Conservation (phyloP, 2,329 filamentous ascomycete species). For the Diplodia scrobiculata region DNA sequence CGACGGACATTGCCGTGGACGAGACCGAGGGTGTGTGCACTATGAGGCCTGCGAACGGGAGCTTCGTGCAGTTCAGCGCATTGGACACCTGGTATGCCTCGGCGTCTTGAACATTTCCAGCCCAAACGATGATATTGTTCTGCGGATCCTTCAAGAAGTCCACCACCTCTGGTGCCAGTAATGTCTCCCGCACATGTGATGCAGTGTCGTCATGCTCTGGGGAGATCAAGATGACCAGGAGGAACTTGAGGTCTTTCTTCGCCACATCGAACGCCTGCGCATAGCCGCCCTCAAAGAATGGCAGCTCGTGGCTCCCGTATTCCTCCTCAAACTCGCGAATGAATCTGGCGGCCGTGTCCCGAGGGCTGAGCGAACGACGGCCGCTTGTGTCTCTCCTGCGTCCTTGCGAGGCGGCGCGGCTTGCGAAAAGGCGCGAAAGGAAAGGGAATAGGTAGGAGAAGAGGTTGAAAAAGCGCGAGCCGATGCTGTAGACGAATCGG, state of each 20-base stretch:
- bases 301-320: slow-evolving; percentile 71
- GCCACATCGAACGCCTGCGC: slow-evolving; percentile 87
- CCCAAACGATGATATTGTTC: slow-evolving; percentile 87
- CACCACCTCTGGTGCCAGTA: slow-evolving; percentile 73
- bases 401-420: slow-evolving; percentile 49
- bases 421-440: slow-evolving; percentile 65
- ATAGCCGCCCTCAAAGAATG: slow-evolving; percentile 85
- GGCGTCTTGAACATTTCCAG: slow-evolving; percentile 86
- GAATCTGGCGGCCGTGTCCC: slow-evolving; percentile 85
- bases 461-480: slow-evolving; percentile 69
- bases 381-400: slow-evolving; percentile 62
- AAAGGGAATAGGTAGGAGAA: slow-evolving; percentile 80
- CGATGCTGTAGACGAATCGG: slow-evolving; percentile 71
- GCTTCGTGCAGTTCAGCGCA: slow-evolving; percentile 86
- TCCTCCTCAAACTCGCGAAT: slow-evolving; percentile 94
- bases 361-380: slow-evolving; percentile 75
- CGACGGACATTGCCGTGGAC: slow-evolving; percentile 84
- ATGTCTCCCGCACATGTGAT: slow-evolving; percentile 76
- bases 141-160: slow-evolving; percentile 71
- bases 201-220: slow-evolving; percentile 93
- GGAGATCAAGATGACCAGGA: slow-evolving; percentile 84
- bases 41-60: slow-evolving; percentile 83
- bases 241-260: slow-evolving; percentile 86
- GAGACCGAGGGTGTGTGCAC: slow-evolving; percentile 85
- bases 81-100: slow-evolving; percentile 93